Base-by-base conservation (phyloP, 352 stramenopile genomes). In the Globisporangium nagaii region DNA sequence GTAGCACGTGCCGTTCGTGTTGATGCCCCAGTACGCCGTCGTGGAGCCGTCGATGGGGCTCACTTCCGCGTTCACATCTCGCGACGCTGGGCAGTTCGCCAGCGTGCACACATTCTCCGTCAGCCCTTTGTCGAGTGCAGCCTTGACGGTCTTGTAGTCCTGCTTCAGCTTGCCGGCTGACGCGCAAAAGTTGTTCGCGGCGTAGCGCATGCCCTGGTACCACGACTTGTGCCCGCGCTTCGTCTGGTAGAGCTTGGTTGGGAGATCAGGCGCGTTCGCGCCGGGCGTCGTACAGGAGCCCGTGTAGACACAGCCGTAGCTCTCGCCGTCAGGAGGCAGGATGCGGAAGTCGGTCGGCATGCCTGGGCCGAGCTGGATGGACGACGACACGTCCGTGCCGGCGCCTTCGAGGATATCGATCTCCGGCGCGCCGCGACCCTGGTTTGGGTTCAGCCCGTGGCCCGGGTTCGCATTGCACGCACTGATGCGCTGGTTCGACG, bases 371-470 rank as follows among this genome's bases (percentile, higher is more conserved):
- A 98, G 65, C 58, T 98, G 95, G 13, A 97, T 75, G 10, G 91
- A 97, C 39, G 87, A 89, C 28, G 90, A 98, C 51, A 97, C 84
- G 8, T 79, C 73, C 4, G 62, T 69, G 17, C 92, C 78, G 3
- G 65, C 70, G 61, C 88, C 84, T 92, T 97, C 95, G 7, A 98
- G 72, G 20, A 98, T 75, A 75, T 98, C 94, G 60, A 98, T 98
- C 64, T 98, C 96, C 0, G 96, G 95, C 22, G 93, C 90, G 27
- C 96, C 95, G 6, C 96, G 82, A 12, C 94, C 96, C 48, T 86
- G 67, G 43, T 90, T 81, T 0, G 81, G 61, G 73, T 98, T 85
- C 60, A 99, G 56, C 0, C 93, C 93, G 52, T 76, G 94, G 31
- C 97, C 95, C 32, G 96, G 94, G 46, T 90, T 73, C 7, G 68